Evolutionary conservation across 2,329 filamentous ascomycete species (phyloP).

Genomic region (Cladosporium sp.): DNA sequence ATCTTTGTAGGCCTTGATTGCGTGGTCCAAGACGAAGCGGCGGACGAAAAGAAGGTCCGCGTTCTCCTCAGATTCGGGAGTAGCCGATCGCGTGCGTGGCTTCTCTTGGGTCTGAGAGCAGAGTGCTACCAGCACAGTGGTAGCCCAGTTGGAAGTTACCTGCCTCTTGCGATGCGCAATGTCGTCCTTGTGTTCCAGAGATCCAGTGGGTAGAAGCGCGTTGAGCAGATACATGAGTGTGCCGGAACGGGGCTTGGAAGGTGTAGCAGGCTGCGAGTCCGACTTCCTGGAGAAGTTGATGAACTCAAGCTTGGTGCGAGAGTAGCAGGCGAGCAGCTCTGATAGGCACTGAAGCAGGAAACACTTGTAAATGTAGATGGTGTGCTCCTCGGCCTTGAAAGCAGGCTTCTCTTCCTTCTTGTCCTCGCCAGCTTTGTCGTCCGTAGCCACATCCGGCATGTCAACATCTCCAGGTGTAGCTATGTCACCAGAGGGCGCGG

Average conservation of each 20-base stretch:
- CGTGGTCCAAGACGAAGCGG: conserved; percentile 91
- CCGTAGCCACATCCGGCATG: conserved; percentile 44
- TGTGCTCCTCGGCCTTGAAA: conserved; percentile 91
- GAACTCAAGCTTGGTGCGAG: conserved; percentile 93
- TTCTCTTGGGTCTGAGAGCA: conserved; percentile 86
- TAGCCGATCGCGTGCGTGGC: conserved; percentile 56
- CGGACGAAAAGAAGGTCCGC: conserved; percentile 86
- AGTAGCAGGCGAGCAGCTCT: conserved; percentile 89
- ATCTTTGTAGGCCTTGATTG: conserved; percentile 88
- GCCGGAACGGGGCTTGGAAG: conserved; percentile 88
- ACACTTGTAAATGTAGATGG: conserved; percentile 94
- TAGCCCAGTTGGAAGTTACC: conserved; percentile 82
- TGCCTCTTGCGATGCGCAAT: conserved; percentile 78
- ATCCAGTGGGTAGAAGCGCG: conserved; percentile 68
- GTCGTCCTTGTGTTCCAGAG: conserved; percentile 70
- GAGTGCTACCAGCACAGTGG: conserved; percentile 80
- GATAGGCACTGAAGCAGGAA: conserved; percentile 90
- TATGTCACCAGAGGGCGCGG: conserved; percentile 35
- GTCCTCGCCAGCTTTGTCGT: conserved; percentile 40
- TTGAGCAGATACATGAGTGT: conserved; percentile 92
- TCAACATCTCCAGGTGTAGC: conserved; percentile 50
- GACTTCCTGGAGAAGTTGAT: conserved; percentile 97
- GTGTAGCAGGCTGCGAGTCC: conserved; percentile 78
- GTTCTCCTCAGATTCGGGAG: conserved; percentile 70
- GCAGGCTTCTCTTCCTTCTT: conserved; percentile 67